Conservation (phyloP, 768 basidiomycete species). For the Psilocybe tampanensis region DNA sequence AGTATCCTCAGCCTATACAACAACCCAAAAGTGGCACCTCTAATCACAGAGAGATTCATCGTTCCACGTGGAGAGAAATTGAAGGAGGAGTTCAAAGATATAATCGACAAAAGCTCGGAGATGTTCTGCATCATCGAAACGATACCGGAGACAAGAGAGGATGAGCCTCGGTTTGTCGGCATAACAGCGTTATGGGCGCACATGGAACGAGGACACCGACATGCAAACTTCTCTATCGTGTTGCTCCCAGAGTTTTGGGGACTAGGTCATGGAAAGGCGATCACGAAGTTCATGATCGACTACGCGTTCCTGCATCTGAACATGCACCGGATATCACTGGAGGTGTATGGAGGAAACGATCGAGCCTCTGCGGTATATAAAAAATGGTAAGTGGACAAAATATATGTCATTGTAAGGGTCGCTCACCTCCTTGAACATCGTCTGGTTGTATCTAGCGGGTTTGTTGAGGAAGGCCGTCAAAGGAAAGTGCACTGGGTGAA, state of each 20-base stretch:
- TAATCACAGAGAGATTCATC: slow-evolving; percentile 11
- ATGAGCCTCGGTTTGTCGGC: slow-evolving; percentile 8
- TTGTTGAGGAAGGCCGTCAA: slow-evolving; percentile 14
- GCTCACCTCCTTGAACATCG: background rate
- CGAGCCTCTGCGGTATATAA: slow-evolving; percentile 11
- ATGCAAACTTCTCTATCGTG: slow-evolving; percentile 8
- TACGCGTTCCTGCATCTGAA: slow-evolving; percentile 15
- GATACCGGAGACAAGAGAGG: background rate
- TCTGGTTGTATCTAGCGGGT: slow-evolving; percentile 4
- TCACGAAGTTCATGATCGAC: slow-evolving; percentile 16
- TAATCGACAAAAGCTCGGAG: slow-evolving; percentile 14
- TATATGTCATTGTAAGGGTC: no score
- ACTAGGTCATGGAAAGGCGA: slow-evolving; percentile 11
- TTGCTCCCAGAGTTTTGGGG: slow-evolving; percentile 11
- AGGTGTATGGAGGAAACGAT: slow-evolving; percentile 17
- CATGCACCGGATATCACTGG: slow-evolving; percentile 17
- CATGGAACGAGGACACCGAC: slow-evolving; percentile 10
- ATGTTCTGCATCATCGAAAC: slow-evolving; percentile 23
- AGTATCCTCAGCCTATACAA: slow-evolving; percentile 16
- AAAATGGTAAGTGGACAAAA: slow-evolving; percentile 8
- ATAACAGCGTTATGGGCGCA: slow-evolving; percentile 15
- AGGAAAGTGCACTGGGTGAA: slow-evolving; percentile 11
- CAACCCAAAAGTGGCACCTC: slow-evolving; percentile 13
- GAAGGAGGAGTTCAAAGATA: slow-evolving; percentile 12
- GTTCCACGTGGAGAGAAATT: slow-evolving; percentile 15